Percentiles rank a stretch among this genome's conserved stretches.
These are phyloP conservation scores for Tuber aestivum DNA, from an alignment of 495 filamentous ascomycete genomes.

Conservation along the genomic window DNA sequence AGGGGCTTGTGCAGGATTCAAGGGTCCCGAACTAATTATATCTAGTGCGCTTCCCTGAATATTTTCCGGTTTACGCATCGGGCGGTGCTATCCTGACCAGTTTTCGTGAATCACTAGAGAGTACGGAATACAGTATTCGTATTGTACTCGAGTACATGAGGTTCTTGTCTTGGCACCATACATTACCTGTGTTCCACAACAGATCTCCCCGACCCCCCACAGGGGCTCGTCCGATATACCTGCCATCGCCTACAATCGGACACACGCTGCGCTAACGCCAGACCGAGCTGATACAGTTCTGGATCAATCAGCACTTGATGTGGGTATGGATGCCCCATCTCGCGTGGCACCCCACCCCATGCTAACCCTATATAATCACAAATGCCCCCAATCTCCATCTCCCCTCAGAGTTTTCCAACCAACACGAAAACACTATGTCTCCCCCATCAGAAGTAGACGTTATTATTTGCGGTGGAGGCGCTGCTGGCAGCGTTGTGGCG, in stretches of 20 bases:
- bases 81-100: not conserved
- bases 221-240: not conserved
- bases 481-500: conserved; percentile 50
- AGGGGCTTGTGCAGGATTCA: not conserved
- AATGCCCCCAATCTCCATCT: not conserved
- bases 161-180: not conserved
- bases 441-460: conserved; percentile 34
- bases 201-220: not conserved
- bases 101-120: not conserved
- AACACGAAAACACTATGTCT: conserved; percentile 21
- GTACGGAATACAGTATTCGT: too few relatives aligned
- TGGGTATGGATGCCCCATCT: not conserved
- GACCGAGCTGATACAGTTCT: not conserved
- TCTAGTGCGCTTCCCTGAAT: not conserved
- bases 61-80: not conserved
- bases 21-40: not conserved
- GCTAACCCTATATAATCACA: not conserved
- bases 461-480: conserved; percentile 44
- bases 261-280: not conserved
- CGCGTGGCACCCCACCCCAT: not conserved
- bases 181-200: not conserved
- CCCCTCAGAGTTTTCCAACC: not conserved
- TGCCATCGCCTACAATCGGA: not conserved
- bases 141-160: too few relatives aligned
- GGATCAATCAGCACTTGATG: not conserved